Evolutionary conservation across 805 yeast species (phyloP).

Genomic region (Pichia nakasei): DNA sequence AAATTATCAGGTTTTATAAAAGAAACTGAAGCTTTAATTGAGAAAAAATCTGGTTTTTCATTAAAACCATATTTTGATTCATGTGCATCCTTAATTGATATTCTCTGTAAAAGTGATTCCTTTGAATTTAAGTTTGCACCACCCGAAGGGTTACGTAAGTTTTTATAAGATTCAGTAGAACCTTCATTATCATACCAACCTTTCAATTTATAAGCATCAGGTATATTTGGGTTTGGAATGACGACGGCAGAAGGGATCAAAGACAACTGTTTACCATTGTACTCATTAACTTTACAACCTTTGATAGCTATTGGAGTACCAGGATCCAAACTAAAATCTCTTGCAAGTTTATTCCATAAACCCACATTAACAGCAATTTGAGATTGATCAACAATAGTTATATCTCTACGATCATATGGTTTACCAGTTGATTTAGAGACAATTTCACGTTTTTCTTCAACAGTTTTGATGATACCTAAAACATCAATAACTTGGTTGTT

Average conservation of each 20-base stretch:
- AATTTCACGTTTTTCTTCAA: conserved; percentile 67
- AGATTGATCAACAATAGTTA: conserved; percentile 77
- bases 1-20: conserved; percentile 67
- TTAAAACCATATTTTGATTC: conserved; percentile 60
- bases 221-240: conserved; percentile 75
- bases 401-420: conserved; percentile 87
- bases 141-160: conserved; percentile 39
- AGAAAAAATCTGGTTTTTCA: conserved; percentile 75
- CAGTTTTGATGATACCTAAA: conserved; percentile 74
- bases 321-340: conserved; percentile 60
- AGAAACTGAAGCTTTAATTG: conserved; percentile 64
- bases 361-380: conserved; percentile 71
- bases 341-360: conserved; percentile 84
- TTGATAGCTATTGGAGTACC: conserved; percentile 88
- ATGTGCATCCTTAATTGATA: conserved; percentile 57
- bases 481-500: conserved; percentile 74
- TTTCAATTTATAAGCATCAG: conserved; percentile 78
- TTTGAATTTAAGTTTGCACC: conserved; percentile 28
- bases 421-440: conserved; percentile 83
- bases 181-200: conserved; percentile 95
- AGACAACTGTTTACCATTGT: conserved; percentile 76
- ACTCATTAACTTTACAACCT: conserved; percentile 84
- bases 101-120: conserved; percentile 45
- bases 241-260: conserved; percentile 72
- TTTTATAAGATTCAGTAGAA: conserved; percentile 47